phyloP scores from a whole-genome alignment of 2,329 filamentous ascomycete genomes.

The Cordyceps militaris region DNA sequence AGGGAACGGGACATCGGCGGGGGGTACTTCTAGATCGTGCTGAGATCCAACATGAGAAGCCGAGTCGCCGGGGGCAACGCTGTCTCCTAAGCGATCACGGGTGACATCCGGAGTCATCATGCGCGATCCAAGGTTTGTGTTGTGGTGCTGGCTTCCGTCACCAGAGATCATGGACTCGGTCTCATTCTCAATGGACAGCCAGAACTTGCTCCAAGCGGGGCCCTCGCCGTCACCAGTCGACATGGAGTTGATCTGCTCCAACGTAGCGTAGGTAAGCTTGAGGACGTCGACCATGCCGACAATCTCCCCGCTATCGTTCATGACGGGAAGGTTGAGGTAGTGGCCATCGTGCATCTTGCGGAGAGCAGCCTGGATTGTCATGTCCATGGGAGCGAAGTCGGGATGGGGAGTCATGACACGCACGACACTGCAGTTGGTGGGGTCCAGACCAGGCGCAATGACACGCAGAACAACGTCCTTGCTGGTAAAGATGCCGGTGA shows the following conservation, averaged over 20 bases:
- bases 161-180: constrained; percentile 96
- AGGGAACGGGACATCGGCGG: constrained; percentile 74
- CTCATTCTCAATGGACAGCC: constrained; percentile 90
- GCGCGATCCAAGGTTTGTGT: constrained; percentile 58
- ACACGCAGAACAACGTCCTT: constrained; percentile 98
- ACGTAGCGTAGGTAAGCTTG: constrained; percentile 93
- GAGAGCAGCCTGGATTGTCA: constrained; percentile 96
- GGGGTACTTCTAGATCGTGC: constrained; percentile 46
- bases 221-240: constrained; percentile 81
- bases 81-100: constrained; percentile 68
- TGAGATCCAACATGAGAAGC: constrained; percentile 85
- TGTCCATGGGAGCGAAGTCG: constrained; percentile 96
- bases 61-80: constrained; percentile 86
- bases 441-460: constrained; percentile 92
- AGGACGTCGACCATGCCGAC: constrained; percentile 99
- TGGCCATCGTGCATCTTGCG: constrained; percentile 99
- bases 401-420: constrained; percentile 98
- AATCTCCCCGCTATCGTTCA: constrained; percentile 95
- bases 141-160: constrained; percentile 68
- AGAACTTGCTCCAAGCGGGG: constrained; percentile 99
- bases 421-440: constrained; percentile 91
- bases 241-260: constrained; percentile 98
- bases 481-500: constrained; percentile 98
- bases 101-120: constrained; percentile 73
- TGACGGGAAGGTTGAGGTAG: constrained; percentile 95